Evolutionary conservation across 768 basidiomycete species (phyloP).

Genomic region (Tulasnella sp.): DNA sequence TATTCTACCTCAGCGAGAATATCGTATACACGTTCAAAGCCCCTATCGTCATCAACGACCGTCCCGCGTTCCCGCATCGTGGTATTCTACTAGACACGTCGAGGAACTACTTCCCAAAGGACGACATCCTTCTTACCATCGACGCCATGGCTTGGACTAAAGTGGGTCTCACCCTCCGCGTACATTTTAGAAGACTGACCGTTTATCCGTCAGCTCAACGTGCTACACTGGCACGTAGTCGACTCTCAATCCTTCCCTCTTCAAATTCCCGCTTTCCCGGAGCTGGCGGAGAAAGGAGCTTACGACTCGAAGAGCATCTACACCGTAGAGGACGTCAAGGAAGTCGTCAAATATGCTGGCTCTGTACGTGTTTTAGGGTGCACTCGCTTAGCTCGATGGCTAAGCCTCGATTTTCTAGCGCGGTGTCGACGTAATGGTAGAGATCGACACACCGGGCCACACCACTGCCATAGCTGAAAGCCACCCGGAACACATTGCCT

Average conservation of each 20-base stretch:
- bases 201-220: conserved; percentile 40
- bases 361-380: conserved; percentile 36
- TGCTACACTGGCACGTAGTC: conserved; percentile 76
- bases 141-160: conserved; percentile 72
- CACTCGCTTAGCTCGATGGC: not conserved
- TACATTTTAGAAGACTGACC: not conserved
- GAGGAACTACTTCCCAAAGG: conserved; percentile 56
- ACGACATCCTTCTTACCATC: conserved; percentile 54
- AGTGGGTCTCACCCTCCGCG: conserved; percentile 24
- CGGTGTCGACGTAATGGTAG: conserved; percentile 66
- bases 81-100: conserved; percentile 75
- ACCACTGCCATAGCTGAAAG: conserved; percentile 51
- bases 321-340: conserved; percentile 40
- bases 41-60: conserved; percentile 49
- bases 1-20: conserved; percentile 39
- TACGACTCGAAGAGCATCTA: conserved; percentile 50
- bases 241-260: conserved; percentile 73
- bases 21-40: conserved; percentile 41
- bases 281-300: conserved; percentile 43
- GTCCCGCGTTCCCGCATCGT: conserved; percentile 46
- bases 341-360: conserved; percentile 56
- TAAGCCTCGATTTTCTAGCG: conserved; percentile 27
- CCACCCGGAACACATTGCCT: conserved; percentile 67
- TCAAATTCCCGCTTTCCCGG: conserved; percentile 45
- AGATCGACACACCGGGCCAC: conserved; percentile 80